phyloP scores from a whole-genome alignment of 2,329 filamentous ascomycete species.

The Sclerotinia nivalis region DNA sequence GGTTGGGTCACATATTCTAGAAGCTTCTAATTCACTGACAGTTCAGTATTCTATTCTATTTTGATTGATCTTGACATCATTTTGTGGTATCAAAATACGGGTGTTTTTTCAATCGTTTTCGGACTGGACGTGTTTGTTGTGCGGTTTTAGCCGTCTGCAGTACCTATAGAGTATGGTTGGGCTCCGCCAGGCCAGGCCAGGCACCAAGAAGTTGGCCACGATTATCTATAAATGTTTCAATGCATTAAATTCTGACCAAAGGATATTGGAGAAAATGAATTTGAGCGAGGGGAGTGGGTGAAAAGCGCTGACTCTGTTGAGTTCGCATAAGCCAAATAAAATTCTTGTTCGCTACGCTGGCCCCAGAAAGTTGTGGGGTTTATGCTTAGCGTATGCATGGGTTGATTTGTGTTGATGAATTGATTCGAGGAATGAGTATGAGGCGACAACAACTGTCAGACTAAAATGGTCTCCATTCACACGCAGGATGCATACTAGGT shows the following conservation, averaged over 20 bases:
- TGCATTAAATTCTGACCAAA: background rate
- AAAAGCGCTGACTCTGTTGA: background rate
- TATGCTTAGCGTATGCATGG: background rate
- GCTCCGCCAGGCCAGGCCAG: slow-evolving; percentile 1
- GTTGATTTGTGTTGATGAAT: slow-evolving; percentile 2
- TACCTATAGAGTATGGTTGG: background rate
- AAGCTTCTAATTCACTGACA: background rate
- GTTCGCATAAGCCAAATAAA: background rate
- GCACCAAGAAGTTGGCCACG: background rate
- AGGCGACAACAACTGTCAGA: slow-evolving; percentile 22
- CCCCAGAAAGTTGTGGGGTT: slow-evolving; percentile 15
- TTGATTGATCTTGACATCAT: background rate
- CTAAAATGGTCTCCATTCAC: slow-evolving; percentile 10
- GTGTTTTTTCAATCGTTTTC: background rate
- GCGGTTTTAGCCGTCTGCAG: background rate
- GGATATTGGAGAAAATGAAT: background rate
- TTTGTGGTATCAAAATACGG: background rate
- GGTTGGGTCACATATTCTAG: background rate
- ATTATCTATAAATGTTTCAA: background rate
- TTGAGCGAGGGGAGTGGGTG: too few relatives aligned
- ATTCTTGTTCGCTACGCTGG: slow-evolving; percentile 1
- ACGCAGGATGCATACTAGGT: slow-evolving; percentile 1
- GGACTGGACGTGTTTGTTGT: background rate
- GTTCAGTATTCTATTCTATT: background rate
- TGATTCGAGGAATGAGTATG: slow-evolving; percentile 18